Conservation (phyloP, 2,329 filamentous ascomycete genomes). For the Dactylellina drechsleri region DNA sequence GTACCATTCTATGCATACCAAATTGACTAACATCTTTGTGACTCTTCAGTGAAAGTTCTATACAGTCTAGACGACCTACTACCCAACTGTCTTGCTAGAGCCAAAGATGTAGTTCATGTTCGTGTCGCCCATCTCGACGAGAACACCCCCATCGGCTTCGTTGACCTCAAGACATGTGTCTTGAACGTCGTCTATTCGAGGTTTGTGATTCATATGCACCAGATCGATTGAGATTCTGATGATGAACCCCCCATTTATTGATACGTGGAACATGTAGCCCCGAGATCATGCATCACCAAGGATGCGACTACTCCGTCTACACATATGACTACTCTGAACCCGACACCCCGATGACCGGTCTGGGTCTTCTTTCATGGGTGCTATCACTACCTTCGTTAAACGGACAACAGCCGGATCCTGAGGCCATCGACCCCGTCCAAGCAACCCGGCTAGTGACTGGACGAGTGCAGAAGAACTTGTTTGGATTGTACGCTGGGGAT, state of each 20-base stretch:
- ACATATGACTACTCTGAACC: constrained; percentile 96
- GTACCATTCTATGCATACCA: not conserved
- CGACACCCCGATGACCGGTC: constrained; percentile 89
- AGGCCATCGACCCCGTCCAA: constrained; percentile 56
- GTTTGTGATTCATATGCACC: constrained; percentile 33
- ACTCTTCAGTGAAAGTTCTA: constrained; percentile 48
- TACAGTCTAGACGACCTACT: constrained; percentile 49
- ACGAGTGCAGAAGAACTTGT: constrained; percentile 84
- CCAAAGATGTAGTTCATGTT: constrained; percentile 51
- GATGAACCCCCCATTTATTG: constrained; percentile 15
- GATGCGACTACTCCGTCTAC: constrained; percentile 91
- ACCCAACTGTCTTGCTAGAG: constrained; percentile 51
- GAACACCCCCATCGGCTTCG: constrained; percentile 49
- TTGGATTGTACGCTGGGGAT: constrained; percentile 81
- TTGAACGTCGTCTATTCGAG: constrained; percentile 53
- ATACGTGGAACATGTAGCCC: constrained; percentile 72
- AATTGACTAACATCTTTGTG: constrained; percentile 16
- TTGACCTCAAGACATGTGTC: constrained; percentile 54
- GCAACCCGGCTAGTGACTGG: constrained; percentile 77
- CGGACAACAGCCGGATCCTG: constrained; percentile 64
- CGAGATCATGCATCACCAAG: constrained; percentile 80
- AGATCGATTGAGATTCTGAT: constrained; percentile 10
- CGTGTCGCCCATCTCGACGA: constrained; percentile 53
- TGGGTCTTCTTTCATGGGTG: constrained; percentile 91
- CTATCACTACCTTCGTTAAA: constrained; percentile 68